Evolutionary conservation across 371 early-diverging fungal genomes (phyloP), one percentile per base, ranked within the genome.

Genomic region (Mortierella polycephala): DNA sequence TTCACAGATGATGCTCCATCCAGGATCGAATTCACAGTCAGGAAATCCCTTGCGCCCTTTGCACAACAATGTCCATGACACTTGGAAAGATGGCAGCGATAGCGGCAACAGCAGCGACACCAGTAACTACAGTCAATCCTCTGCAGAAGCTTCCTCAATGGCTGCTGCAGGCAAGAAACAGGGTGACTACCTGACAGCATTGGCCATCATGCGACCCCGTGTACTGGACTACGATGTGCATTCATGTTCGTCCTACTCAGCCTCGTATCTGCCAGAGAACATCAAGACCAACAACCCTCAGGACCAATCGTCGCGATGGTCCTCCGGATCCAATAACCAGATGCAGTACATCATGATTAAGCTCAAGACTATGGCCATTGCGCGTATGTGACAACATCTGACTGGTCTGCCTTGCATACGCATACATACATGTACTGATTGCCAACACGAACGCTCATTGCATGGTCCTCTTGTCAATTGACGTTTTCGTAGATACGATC

Each of bases 301-400:
- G 23, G 95, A 97, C 75, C 90, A 92, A 68, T 82, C 86, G 2
- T 94, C 94, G 45, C 86, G 97, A 40, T 97, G 97, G 97, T 92
- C 95, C 54, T 89, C 89, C 37, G 91, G 87, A 18, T 84, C 86
- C n/a, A 92, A 94, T 77, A 92, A 94, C 77, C 96, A 94, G 69
- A 75, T 84, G 65, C 97, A 96, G 71, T 95, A 83, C 69, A 85
- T 97, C 46, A 91, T 88, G 20, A 62, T 97, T 50, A 87, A 91
- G 70, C 87, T 96, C 11, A 91, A 93, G 40, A 67, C 84, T 45
- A 86, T 91, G 69, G 85, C 89, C 42, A 83, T 96, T 60, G 94
- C 92, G 41, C 88, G 94, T 92, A 91, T 68, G 67, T 62, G 20
- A 54, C 11, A 13, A 10, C 7, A 11, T n/a, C 46, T 51, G 12